phyloP scores from a whole-genome alignment of 1,139 yeast genomes.

The Geotrichum histeridarum region DNA sequence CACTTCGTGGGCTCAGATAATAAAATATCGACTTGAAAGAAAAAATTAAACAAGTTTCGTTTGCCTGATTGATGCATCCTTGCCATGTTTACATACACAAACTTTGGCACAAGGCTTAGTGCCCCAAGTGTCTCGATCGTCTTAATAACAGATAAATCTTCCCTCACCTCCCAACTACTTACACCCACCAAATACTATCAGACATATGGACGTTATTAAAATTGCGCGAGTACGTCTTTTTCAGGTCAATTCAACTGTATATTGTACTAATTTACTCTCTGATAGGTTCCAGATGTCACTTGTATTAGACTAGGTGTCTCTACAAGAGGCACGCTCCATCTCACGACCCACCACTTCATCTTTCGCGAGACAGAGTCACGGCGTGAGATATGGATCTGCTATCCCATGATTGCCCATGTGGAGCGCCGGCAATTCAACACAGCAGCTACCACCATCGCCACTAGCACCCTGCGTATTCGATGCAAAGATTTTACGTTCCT shows the following conservation, averaged over 20 bases:
- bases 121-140: too few species aligned
- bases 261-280: background rate
- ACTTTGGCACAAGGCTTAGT: too few species aligned
- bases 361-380: constrained; percentile 48
- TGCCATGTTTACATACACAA: too few species aligned
- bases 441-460: constrained; percentile 18
- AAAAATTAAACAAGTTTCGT: too few species aligned
- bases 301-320: constrained; percentile 66
- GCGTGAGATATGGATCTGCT: constrained; percentile 85
- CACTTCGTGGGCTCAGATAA: too few species aligned
- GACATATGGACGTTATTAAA: constrained; percentile 52
- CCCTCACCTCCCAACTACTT: background rate
- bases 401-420: constrained; percentile 74
- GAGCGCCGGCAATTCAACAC: constrained; percentile 43
- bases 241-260: background rate
- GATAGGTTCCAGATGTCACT: constrained; percentile 58
- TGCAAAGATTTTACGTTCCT: constrained; percentile 87
- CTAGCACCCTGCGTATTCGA: constrained; percentile 49
- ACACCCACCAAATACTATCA: constrained; percentile 4
- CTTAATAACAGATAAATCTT: too few species aligned
- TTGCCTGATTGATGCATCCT: too few species aligned
- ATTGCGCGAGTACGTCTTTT: constrained; percentile 42
- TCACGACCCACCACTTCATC: constrained; percentile 83
- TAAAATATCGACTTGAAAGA: too few species aligned
- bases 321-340: constrained; percentile 62